A percentile compares a stretch with the other conserved stretches of the same genome.
Conservation (phyloP, 805 yeast species). For the Clavispora santaluciae region DNA sequence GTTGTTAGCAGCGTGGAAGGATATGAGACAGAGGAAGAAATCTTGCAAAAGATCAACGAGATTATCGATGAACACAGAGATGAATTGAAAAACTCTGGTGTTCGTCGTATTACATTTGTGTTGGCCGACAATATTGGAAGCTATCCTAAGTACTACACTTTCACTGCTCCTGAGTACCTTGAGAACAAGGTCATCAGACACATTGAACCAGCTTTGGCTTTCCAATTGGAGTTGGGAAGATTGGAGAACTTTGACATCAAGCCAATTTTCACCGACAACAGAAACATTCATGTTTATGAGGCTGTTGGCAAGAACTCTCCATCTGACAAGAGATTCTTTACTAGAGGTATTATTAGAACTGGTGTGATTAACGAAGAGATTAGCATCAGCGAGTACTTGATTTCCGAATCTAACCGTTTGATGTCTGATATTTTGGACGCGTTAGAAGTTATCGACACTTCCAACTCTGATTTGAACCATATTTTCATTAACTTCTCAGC, state of each 20-base stretch:
- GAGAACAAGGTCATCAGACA: constrained; percentile 96
- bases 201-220: constrained; percentile 96
- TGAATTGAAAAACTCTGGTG: constrained; percentile 62
- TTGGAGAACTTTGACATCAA: constrained; percentile 91
- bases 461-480: constrained; percentile 94
- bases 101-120: constrained; percentile 92
- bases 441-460: constrained; percentile 87
- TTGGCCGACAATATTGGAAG: constrained; percentile 78
- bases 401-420: constrained; percentile 92
- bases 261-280: constrained; percentile 92
- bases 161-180: constrained; percentile 76
- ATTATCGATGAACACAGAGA: constrained; percentile 64
- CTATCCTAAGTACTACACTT: constrained; percentile 94
- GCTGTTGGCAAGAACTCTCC: constrained; percentile 93
- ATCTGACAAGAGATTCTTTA: constrained; percentile 91
- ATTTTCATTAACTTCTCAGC: constrained; percentile 96
- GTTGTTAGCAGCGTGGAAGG: constrained; percentile 73
- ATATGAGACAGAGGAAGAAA: constrained; percentile 62
- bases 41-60: constrained; percentile 58
- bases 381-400: constrained; percentile 87
- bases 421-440: constrained; percentile 96
- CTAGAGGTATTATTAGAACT: constrained; percentile 95
- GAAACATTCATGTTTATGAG: constrained; percentile 96
- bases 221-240: constrained; percentile 92
- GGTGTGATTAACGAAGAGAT: constrained; percentile 92